phyloP scores from a whole-genome alignment of 164 flowering plant genomes.

The Magnolia officinalis region DNA sequence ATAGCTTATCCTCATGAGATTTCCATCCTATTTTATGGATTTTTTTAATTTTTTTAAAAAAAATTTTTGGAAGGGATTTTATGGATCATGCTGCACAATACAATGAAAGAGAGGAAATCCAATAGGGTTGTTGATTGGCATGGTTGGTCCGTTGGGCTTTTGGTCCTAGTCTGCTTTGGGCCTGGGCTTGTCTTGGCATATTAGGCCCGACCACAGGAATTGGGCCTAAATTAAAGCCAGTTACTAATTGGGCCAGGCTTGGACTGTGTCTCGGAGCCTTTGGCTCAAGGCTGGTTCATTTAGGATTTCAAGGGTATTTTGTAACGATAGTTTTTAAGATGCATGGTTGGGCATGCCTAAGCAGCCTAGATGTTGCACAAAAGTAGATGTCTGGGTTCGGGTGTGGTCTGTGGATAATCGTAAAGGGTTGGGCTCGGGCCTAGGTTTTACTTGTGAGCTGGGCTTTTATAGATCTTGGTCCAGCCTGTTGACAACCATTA shows the following conservation, averaged over 20 bases:
- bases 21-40: neutral
- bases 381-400: neutral
- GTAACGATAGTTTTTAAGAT: too few relatives aligned
- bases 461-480: neutral
- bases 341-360: neutral
- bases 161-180: neutral
- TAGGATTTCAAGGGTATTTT: neutral
- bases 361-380: neutral
- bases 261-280: neutral
- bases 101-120: neutral
- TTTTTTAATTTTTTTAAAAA: too few relatives aligned
- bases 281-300: neutral
- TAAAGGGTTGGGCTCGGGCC: neutral
- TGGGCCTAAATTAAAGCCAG: neutral
- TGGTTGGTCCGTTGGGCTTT: too few relatives aligned
- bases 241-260: neutral
- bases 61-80: too few relatives aligned
- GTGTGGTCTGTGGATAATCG: too few relatives aligned
- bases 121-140: neutral
- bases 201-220: neutral
- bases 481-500: neutral
- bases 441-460: neutral
- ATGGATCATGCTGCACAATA: neutral
- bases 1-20: neutral
- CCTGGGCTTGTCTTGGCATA: neutral